A percentile compares a stretch with the other conserved stretches of the same genome.
These are phyloP conservation scores for Aspergillus awamori DNA, from an alignment of 2,329 filamentous ascomycete genomes.

Conservation along the genomic window DNA sequence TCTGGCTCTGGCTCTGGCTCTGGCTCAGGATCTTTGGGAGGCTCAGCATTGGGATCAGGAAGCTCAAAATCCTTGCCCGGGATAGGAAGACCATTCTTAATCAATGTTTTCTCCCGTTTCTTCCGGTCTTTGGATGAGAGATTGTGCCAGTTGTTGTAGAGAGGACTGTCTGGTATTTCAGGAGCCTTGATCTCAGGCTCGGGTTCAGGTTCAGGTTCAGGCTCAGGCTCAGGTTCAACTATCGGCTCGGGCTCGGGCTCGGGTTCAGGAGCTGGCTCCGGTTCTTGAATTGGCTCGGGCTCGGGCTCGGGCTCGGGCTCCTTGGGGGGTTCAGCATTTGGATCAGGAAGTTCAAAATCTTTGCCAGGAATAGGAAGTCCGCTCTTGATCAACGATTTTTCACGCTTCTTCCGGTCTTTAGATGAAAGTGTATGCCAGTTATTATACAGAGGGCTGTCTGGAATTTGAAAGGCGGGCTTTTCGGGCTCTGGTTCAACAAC, in stretches of 20 bases:
- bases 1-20: conserved; percentile 21
- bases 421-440: conserved; percentile 22
- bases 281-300: conserved; percentile 29
- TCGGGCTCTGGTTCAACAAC: too few species aligned
- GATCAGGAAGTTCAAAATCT: conserved; percentile 31
- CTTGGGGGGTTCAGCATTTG: background rate
- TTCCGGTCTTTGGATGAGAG: conserved; percentile 49
- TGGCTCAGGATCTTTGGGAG: conserved; percentile 19
- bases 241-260: conserved; percentile 34
- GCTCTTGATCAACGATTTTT: conserved; percentile 20
- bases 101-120: conserved; percentile 42
- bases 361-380: conserved; percentile 28
- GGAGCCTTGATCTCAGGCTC: conserved; percentile 20
- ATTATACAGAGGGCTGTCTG: conserved; percentile 22
- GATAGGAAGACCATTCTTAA: conserved; percentile 34
- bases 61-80: conserved; percentile 35
- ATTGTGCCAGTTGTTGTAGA: conserved; percentile 38
- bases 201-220: conserved; percentile 20
- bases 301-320: conserved; percentile 29
- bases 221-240: conserved; percentile 35
- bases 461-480: conserved; percentile 22
- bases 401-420: conserved; percentile 25
- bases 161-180: conserved; percentile 40
- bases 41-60: conserved; percentile 26
- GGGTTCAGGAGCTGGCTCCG: conserved; percentile 16